Conservation (phyloP, 2,329 filamentous ascomycete genomes). For the Xylaria sp. region DNA sequence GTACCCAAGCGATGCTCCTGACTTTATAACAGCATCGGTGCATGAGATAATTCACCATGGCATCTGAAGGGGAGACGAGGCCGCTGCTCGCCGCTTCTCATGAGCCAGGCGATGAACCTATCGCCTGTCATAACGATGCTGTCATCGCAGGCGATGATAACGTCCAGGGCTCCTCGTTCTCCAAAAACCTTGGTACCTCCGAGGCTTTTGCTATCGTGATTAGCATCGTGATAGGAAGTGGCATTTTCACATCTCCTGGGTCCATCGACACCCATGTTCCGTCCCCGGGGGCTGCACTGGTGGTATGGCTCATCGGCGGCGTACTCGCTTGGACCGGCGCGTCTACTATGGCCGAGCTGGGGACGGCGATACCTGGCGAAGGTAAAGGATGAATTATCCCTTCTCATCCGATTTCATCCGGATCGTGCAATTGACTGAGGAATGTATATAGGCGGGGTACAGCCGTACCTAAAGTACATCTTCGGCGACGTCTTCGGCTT, state of each 20-base stretch:
- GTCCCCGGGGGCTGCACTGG: constrained; percentile 66
- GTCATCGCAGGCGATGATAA: constrained; percentile 23
- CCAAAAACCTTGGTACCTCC: constrained; percentile 47
- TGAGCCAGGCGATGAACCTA: constrained; percentile 6
- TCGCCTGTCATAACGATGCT: constrained; percentile 13
- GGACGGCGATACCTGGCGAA: constrained; percentile 71
- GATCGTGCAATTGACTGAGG: constrained; percentile 6
- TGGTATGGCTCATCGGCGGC: constrained; percentile 71
- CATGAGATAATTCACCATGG: constrained; percentile 20
- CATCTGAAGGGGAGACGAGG: constrained; percentile 32
- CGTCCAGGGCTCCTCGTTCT: constrained; percentile 45
- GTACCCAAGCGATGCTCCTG: background rate
- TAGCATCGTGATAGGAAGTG: constrained; percentile 72
- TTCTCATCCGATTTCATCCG: background rate
- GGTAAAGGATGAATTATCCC: constrained; percentile 49
- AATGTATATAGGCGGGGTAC: constrained; percentile 62
- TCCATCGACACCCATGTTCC: constrained; percentile 72
- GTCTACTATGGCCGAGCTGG: constrained; percentile 70
- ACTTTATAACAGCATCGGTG: background rate
- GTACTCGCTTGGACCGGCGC: constrained; percentile 73
- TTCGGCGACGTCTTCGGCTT: constrained; percentile 72
- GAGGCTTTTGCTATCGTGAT: constrained; percentile 67
- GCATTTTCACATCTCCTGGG: constrained; percentile 72
- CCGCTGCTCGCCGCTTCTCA: constrained; percentile 28
- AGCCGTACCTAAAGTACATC: constrained; percentile 70